A percentile compares a stretch with the other conserved stretches of the same genome.
phyloP scores from a whole-genome alignment of 768 basidiomycete genomes.

The Cystofilobasidium bisporidii region DNA sequence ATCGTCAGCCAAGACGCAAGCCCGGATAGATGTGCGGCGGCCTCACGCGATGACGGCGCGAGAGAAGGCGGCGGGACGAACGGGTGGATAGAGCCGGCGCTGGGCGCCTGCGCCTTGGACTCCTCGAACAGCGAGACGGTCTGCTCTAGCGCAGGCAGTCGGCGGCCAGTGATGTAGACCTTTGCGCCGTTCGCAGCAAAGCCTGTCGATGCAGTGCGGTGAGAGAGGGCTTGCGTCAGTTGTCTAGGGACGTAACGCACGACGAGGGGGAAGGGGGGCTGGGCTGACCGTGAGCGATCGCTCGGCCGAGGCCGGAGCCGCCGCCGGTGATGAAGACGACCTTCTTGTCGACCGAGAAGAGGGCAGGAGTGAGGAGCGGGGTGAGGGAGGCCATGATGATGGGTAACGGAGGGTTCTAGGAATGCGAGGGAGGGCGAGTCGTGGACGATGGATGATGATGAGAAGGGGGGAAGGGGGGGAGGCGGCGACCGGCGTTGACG shows the following conservation, averaged over 20 bases:
- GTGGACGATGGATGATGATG: too few relatives aligned
- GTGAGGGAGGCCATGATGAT: slow-evolving; percentile 8
- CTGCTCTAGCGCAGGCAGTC: slow-evolving; percentile 10
- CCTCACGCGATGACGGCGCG: background rate
- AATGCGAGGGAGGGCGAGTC: too few relatives aligned
- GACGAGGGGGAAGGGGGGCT: background rate
- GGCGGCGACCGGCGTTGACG: too few relatives aligned
- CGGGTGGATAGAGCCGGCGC: background rate
- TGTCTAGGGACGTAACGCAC: background rate
- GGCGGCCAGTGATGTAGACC: slow-evolving; percentile 24
- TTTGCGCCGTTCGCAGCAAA: slow-evolving; percentile 27
- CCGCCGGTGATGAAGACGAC: slow-evolving; percentile 26
- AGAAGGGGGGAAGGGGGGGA: too few relatives aligned
- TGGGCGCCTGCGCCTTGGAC: slow-evolving; percentile 5
- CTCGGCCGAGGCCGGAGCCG: slow-evolving; percentile 20
- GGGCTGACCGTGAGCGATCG: slow-evolving; percentile 7
- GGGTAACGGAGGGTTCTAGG: too few relatives aligned
- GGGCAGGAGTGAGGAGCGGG: background rate
- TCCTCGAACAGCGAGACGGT: slow-evolving; percentile 3
- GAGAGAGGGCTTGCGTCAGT: background rate
- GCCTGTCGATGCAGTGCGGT: background rate
- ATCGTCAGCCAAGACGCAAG: too few relatives aligned
- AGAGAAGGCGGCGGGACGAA: background rate
- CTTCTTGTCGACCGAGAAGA: slow-evolving; percentile 9
- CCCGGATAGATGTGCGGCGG: background rate